Evolutionary conservation across 2,329 filamentous ascomycete genomes (phyloP).

Genomic region (Orbilia oligospora): DNA sequence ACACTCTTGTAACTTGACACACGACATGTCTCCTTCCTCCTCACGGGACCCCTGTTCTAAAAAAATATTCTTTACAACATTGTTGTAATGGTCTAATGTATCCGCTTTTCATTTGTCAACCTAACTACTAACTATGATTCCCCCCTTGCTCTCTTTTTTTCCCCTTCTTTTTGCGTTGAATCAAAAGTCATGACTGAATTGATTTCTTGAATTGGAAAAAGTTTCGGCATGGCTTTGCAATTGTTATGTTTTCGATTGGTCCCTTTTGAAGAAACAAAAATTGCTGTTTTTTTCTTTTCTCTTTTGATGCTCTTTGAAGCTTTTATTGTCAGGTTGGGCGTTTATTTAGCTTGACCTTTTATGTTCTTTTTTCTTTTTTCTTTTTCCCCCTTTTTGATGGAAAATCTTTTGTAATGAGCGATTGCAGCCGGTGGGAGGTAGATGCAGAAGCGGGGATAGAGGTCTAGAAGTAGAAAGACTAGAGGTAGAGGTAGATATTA

Average conservation of each 20-base stretch:
- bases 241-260: neutral
- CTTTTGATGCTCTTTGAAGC: neutral
- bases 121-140: neutral
- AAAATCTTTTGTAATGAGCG: neutral
- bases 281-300: neutral
- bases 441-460: neutral
- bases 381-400: neutral
- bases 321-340: neutral
- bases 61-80: neutral
- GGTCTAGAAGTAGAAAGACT: neutral
- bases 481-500: neutral
- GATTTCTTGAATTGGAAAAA: conserved; percentile 5
- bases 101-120: neutral
- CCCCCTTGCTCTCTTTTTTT: neutral
- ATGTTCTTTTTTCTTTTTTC: too few relatives aligned
- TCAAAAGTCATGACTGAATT: neutral
- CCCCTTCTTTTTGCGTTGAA: neutral
- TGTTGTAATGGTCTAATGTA: conserved; percentile 14
- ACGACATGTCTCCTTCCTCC: neutral
- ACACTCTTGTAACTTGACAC: neutral
- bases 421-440: too few relatives aligned
- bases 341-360: neutral
- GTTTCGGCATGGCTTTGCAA: conserved; percentile 1
- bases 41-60: neutral
- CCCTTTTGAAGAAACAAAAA: conserved; percentile 7